These are phyloP conservation scores for Paralagenidium karlingii DNA, from an alignment of 352 stramenopile genomes.

Conservation along the genomic window DNA sequence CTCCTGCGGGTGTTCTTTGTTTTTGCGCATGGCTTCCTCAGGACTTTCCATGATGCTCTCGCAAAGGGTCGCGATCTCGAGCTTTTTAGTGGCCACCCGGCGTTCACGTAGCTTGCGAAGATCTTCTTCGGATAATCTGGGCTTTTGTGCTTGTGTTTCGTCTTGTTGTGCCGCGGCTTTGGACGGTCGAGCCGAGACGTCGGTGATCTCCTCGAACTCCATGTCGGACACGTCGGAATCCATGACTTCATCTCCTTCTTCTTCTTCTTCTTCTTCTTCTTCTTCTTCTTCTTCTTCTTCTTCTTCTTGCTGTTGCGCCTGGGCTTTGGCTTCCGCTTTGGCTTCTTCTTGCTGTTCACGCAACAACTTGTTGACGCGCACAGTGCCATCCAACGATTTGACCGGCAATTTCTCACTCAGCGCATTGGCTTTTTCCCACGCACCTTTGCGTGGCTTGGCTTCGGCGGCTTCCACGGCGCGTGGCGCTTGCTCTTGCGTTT, in stretches of 20 bases:
- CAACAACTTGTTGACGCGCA: slow-evolving; percentile 61
- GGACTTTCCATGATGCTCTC: slow-evolving; percentile 81
- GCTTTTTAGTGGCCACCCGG: slow-evolving; percentile 71
- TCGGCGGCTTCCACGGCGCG: slow-evolving; percentile 65
- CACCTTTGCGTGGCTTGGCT: slow-evolving; percentile 40
- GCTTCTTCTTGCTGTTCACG: too few relatives aligned
- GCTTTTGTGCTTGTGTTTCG: slow-evolving; percentile 1
- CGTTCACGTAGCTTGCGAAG: slow-evolving; percentile 47
- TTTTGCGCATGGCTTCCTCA: slow-evolving; percentile 80
- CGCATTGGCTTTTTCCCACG: slow-evolving; percentile 44
- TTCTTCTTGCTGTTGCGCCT: slow-evolving; percentile 10
- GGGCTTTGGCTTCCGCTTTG: slow-evolving; percentile 17
- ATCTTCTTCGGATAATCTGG: slow-evolving; percentile 29
- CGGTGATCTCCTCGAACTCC: slow-evolving; percentile 69
- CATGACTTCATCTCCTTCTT: slow-evolving; percentile 27
- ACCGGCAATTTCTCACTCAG: slow-evolving; percentile 65
- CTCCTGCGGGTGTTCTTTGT: slow-evolving; percentile 66
- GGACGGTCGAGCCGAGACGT: slow-evolving; percentile 5
- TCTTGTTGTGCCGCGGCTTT: slow-evolving; percentile 2
- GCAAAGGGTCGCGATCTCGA: slow-evolving; percentile 81
- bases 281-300: slow-evolving; percentile 12
- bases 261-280: slow-evolving; percentile 16
- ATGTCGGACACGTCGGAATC: slow-evolving; percentile 65
- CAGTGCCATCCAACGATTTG: slow-evolving; percentile 79
- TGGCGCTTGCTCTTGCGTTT: slow-evolving; percentile 23